Conservation (phyloP, 805 yeast species). For the Saturnispora bothae region DNA sequence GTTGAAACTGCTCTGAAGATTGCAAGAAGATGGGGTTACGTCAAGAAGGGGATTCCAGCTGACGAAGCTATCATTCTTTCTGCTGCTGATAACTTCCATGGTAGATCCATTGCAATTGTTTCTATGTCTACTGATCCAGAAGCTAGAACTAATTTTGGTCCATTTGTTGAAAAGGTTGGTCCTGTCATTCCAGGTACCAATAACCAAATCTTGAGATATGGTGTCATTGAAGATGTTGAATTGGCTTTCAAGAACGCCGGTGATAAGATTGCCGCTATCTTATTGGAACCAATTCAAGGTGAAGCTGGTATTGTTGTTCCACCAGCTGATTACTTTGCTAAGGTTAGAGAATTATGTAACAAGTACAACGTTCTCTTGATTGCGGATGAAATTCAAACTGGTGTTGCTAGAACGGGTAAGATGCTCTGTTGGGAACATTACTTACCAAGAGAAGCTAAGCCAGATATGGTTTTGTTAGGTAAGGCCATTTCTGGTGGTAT, state of each 20-base stretch:
- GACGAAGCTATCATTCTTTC: conserved; percentile 81
- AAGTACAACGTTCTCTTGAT: conserved; percentile 79
- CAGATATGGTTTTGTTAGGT: conserved; percentile 83
- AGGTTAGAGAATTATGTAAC: conserved; percentile 65
- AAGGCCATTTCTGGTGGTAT: conserved; percentile 96
- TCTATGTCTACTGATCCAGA: conserved; percentile 91
- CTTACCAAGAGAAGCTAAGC: conserved; percentile 55
- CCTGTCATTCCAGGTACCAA: conserved; percentile 73
- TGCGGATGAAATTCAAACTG: conserved; percentile 96
- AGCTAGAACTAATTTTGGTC: conserved; percentile 82
- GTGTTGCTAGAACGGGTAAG: conserved; percentile 95
- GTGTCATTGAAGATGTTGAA: conserved; percentile 78
- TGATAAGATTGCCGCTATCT: conserved; percentile 79
- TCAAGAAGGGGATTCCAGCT: conserved; percentile 70
- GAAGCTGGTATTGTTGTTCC: conserved; percentile 98
- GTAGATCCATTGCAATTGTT: conserved; percentile 89
- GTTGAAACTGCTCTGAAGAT: conserved; percentile 90
- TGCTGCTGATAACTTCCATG: conserved; percentile 89
- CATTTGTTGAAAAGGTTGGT: conserved; percentile 74
- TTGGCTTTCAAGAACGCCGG: conserved; percentile 74
- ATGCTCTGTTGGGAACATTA: conserved; percentile 79
- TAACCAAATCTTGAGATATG: conserved; percentile 57
- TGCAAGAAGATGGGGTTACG: conserved; percentile 97
- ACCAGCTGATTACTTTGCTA: conserved; percentile 64
- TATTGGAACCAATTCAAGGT: conserved; percentile 95